Conservation (phyloP, 2,329 filamentous ascomycete genomes). For the Xylaria sp. region DNA sequence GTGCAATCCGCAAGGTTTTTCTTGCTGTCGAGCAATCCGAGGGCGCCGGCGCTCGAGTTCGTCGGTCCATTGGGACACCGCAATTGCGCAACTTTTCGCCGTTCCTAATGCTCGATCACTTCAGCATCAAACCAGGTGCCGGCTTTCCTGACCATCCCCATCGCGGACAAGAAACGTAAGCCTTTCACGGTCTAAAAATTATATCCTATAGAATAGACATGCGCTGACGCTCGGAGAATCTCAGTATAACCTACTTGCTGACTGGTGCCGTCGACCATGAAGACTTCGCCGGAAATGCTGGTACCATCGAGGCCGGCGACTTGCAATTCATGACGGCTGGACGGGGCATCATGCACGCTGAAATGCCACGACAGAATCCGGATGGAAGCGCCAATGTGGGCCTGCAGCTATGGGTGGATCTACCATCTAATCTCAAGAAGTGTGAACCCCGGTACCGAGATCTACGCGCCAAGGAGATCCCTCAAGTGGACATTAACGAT, state of each 20-base stretch:
- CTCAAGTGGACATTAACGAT: constrained; percentile 75
- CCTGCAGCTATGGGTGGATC: constrained; percentile 94
- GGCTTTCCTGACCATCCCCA: constrained; percentile 91
- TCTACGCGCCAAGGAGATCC: constrained; percentile 81
- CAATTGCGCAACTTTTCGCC: constrained; percentile 87
- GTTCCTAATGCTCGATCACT: constrained; percentile 97
- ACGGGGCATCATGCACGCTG: constrained; percentile 89
- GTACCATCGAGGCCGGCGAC: constrained; percentile 87
- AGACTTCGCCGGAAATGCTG: constrained; percentile 61
- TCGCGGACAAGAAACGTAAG: constrained; percentile 78
- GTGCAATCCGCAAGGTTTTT: constrained; percentile 85
- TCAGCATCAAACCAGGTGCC: constrained; percentile 80
- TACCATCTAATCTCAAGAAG: constrained; percentile 82
- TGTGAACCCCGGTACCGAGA: constrained; percentile 96
- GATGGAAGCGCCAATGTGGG: constrained; percentile 84
- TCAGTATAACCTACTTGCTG: constrained; percentile 72
- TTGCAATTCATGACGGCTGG: constrained; percentile 98
- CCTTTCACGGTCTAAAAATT: constrained; percentile 12
- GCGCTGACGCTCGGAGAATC: constrained; percentile 15
- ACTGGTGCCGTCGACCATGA: constrained; percentile 66
- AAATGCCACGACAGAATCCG: constrained; percentile 86
- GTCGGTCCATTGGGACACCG: constrained; percentile 86
- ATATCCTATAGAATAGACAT: neutral
- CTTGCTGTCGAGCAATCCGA: constrained; percentile 87
- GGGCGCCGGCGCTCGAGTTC: constrained; percentile 86